phyloP scores from a whole-genome alignment of 2,329 filamentous ascomycete genomes.

The Septoria linicola region DNA sequence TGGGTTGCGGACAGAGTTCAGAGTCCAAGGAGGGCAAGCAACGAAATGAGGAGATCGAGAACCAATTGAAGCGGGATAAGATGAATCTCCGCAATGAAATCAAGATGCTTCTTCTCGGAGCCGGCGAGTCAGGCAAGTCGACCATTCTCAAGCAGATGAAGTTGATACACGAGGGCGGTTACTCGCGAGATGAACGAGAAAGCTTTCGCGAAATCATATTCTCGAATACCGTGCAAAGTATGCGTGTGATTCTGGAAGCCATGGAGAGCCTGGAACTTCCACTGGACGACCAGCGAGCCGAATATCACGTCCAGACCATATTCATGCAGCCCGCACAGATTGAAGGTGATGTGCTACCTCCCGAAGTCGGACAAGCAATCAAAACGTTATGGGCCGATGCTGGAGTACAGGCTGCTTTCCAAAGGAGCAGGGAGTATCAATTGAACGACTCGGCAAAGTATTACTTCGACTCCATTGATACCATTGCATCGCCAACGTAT shows the following conservation, averaged over 20 bases:
- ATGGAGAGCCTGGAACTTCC: constrained; percentile 73
- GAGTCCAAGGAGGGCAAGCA: constrained; percentile 99
- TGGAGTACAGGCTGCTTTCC: constrained; percentile 92
- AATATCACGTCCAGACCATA: constrained; percentile 97
- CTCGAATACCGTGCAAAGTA: constrained; percentile 69
- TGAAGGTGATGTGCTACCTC: constrained; percentile 89
- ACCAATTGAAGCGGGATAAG: constrained; percentile 97
- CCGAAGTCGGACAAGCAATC: constrained; percentile 90
- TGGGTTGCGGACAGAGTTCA: constrained; percentile 99
- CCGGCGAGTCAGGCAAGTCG: constrained; percentile 96
- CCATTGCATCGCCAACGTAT: constrained; percentile 87
- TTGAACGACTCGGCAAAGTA: constrained; percentile 96
- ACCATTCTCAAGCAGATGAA: constrained; percentile 98
- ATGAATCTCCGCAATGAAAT: constrained; percentile 99
- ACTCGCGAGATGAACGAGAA: constrained; percentile 82
- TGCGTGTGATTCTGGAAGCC: constrained; percentile 68
- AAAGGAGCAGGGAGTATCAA: constrained; percentile 92
- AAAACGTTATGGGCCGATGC: constrained; percentile 89
- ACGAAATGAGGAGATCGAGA: constrained; percentile 99
- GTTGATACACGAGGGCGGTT: constrained; percentile 97
- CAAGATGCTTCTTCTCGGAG: constrained; percentile 98
- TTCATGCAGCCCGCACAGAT: constrained; percentile 99
- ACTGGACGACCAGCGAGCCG: constrained; percentile 85
- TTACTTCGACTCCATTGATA: constrained; percentile 94
- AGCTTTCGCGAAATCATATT: constrained; percentile 72